Evolutionary conservation across 73 alveolate species (phyloP), one percentile per base, ranked within the genome.

Genomic region (Paramecium caudatum): DNA sequence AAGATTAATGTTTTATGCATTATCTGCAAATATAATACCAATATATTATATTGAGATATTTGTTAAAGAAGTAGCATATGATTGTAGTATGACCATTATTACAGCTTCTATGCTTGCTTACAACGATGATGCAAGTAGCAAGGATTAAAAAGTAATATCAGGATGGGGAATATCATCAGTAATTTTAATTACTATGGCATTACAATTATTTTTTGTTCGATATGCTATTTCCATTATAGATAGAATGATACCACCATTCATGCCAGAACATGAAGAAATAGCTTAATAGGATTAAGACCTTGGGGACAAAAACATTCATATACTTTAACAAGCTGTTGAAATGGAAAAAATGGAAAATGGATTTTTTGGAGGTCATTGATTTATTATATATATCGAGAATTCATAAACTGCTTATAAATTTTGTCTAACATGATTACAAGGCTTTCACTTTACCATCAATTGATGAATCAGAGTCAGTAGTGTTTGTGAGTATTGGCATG

Each of bases 161-260:
- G 88, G 88, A 74, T 74, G 68, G 62, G 88, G 69, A 19, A 16
- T 74, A 9, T 74, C 65, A 41, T 74, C 88, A 3, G n/a, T 74
- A 2, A 74, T 74, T 16, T 4, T 74, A 41, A 17, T 74, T 37
- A 74, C 68, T 4, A 27, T 74, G 8, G 46, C 32, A 41, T 23
- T 74, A 8, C 46, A 37, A 37, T 39, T 45, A 74, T 74, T 41
- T 8, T 74, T 30, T 30, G 88, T 74, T 23, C 36, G 55, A 74
- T 74, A 74, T 74, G 69, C 88, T 0, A 27, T 27, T 37, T 45
- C 43, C 0, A 74, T 41, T 13, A 74, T 74, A 3, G 88, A 74
- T 43, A 37, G 88, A 16, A 41, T 74, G 68, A 21, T 37, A 9
- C 88, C 88, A 9, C 69, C 88, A 1, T 23, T 27, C 0, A 39